These are phyloP conservation scores for Celoporthe dispersa DNA, from an alignment of 2,329 filamentous ascomycete species.

Conservation along the genomic window DNA sequence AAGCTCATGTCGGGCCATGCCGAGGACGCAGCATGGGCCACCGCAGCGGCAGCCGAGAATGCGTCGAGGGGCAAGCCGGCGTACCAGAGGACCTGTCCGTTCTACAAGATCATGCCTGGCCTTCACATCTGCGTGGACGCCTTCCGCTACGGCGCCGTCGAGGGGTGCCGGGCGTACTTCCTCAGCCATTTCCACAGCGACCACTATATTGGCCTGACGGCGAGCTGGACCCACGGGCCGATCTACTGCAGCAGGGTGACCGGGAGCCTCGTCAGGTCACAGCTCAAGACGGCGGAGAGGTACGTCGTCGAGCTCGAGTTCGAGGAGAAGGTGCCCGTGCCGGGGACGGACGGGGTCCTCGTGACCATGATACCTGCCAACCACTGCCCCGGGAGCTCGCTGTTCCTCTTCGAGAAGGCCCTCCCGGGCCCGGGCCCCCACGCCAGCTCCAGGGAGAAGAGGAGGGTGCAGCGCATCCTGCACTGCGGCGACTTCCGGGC, in stretches of 20 bases:
- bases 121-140: conserved; percentile 94
- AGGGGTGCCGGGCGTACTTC: conserved; percentile 93
- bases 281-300: conserved; percentile 82
- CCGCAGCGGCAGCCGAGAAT: conserved; percentile 78
- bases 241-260: conserved; percentile 97
- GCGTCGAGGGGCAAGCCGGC: conserved; percentile 84
- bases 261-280: conserved; percentile 83
- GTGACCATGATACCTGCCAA: conserved; percentile 97
- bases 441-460: conserved; percentile 52
- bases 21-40: conserved; percentile 88
- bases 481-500: conserved; percentile 97
- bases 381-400: conserved; percentile 91
- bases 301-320: conserved; percentile 88
- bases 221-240: conserved; percentile 87
- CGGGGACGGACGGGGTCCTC: conserved; percentile 77
- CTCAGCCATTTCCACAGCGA: conserved; percentile 98
- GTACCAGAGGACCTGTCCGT: conserved; percentile 89
- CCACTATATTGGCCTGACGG: conserved; percentile 90
- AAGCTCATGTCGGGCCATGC: conserved; percentile 92
- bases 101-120: conserved; percentile 97
- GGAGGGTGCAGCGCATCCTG: conserved; percentile 74
- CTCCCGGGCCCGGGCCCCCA: conserved; percentile 46
- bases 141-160: conserved; percentile 90
- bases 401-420: conserved; percentile 89
- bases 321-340: conserved; percentile 77